Conservation (phyloP, 2,329 filamentous ascomycete species). For the Colletotrichum tamarilloi region DNA sequence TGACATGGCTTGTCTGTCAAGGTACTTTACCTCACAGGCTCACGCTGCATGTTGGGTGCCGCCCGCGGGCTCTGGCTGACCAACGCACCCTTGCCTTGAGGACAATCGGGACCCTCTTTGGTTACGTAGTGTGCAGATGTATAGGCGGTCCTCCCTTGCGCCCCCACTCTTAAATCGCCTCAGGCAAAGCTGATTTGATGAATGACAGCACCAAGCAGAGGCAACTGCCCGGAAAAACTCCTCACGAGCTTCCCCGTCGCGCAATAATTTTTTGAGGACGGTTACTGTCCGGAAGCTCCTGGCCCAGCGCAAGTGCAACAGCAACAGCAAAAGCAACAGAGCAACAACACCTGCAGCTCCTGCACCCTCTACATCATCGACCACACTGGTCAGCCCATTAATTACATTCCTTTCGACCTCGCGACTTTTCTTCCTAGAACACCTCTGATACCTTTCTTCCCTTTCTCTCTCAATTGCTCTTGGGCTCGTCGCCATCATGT, state of each 20-base stretch:
- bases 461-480: constrained; percentile 37
- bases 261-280: constrained; percentile 37
- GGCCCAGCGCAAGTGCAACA: constrained; percentile 29
- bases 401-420: constrained; percentile 16
- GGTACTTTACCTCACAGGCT: not conserved
- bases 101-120: constrained; percentile 14
- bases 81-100: constrained; percentile 27
- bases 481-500: constrained; percentile 46
- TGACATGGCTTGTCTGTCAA: not conserved
- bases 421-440: constrained; percentile 11
- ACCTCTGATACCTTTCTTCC: constrained; percentile 37
- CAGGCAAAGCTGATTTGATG: constrained; percentile 32
- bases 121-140: constrained; percentile 33
- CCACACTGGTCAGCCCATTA: constrained; percentile 29
- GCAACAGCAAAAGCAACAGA: constrained; percentile 22
- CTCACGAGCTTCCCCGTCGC: constrained; percentile 34
- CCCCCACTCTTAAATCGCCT: constrained; percentile 33
- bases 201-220: constrained; percentile 20
- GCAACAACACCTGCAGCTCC: constrained; percentile 41
- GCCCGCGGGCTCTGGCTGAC: constrained; percentile 7
- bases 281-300: constrained; percentile 21
- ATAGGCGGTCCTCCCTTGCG: constrained; percentile 26
- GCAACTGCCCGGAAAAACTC: constrained; percentile 32
- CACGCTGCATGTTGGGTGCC: not conserved
- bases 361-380: constrained; percentile 47